A percentile compares a stretch with the other conserved stretches of the same genome.
Evolutionary conservation across 2,329 filamentous ascomycete species (phyloP).

Genomic region (Didymella pomorum): DNA sequence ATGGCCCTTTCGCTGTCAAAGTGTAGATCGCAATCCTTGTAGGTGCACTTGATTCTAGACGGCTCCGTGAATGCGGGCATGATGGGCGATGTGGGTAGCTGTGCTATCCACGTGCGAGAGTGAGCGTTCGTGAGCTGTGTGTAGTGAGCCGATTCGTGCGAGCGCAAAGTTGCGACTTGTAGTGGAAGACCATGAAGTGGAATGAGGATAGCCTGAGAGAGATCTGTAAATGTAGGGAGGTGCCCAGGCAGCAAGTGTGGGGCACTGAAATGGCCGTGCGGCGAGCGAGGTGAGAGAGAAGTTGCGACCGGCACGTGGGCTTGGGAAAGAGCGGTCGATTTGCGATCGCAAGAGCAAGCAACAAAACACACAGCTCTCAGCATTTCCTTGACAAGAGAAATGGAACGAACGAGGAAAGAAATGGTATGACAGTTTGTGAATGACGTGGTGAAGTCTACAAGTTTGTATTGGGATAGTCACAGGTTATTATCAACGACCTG

Average conservation of each 20-base stretch:
- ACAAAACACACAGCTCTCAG: background rate
- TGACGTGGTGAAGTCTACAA: background rate
- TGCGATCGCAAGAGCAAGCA: background rate
- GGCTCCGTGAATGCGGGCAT: constrained; percentile 33
- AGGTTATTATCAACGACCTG: background rate
- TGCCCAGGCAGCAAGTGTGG: background rate
- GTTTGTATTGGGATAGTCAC: background rate
- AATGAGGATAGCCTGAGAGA: too few species aligned
- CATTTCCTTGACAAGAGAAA: background rate
- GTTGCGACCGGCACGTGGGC: background rate
- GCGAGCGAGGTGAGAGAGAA: constrained; percentile 9
- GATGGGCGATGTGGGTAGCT: background rate
- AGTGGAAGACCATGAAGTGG: background rate
- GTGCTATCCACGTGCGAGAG: too few species aligned
- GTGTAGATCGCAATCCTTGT: constrained; percentile 53
- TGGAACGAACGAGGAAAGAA: background rate
- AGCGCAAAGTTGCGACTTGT: background rate
- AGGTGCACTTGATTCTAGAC: constrained; percentile 53
- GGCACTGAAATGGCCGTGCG: background rate
- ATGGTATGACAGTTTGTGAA: background rate
- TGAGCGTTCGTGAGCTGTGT: background rate
- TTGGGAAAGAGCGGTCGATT: background rate
- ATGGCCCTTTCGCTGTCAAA: constrained; percentile 59
- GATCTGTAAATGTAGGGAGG: background rate
- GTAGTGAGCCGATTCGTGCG: background rate